Base-by-base conservation (phyloP, 768 basidiomycete genomes). In the Leccinum disarticulatum region DNA sequence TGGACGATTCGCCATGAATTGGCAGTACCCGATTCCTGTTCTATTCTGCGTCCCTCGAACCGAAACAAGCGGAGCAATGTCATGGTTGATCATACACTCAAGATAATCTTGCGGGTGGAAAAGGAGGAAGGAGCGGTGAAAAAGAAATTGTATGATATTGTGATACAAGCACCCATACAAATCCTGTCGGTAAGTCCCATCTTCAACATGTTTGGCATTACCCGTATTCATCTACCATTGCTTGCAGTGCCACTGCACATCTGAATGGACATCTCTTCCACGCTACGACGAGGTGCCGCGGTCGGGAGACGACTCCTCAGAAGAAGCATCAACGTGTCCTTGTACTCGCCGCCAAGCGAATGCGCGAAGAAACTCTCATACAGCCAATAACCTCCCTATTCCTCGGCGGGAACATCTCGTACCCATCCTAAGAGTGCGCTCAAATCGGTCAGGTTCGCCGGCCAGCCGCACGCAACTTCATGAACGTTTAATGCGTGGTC, bases 71-170 rank as follows among this genome's bases (percentile, higher is more conserved):
- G 66, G 8, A 87, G 88, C 61, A 90, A 91, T 67, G 86, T 97
- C 63, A 75, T 79, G 15, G 81, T 97, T 41, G 76, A 80, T 0
- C 96, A 99, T 70, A 74, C 79, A 53, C 77, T 99, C 56, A 95
- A 93, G 77, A 81, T 93, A 53, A 80, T 90, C 31, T 83, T 98
- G 56, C 80, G 94, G 36, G 87, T 96, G n/a, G 89, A 94, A 74
- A 81, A 88, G 22, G 92, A 93, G 62, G 87, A 91, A 66, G 65
- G 70, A 22, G 76, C 79, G 15, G 88, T 90, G 35, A 88, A 83
- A 73, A 81, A 85, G 64, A 96, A 92, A 75, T 72, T 91, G 67
- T 93, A 89, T 71, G 95, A 95, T 70, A 91, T 95, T 64, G 85
- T 90, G 30, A 83, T 95, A 59, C 88, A 93, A 70, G 87, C 86